Base-by-base conservation (phyloP, 1,284 basidiomycete genomes). In the Pseudozyma sp. region DNA sequence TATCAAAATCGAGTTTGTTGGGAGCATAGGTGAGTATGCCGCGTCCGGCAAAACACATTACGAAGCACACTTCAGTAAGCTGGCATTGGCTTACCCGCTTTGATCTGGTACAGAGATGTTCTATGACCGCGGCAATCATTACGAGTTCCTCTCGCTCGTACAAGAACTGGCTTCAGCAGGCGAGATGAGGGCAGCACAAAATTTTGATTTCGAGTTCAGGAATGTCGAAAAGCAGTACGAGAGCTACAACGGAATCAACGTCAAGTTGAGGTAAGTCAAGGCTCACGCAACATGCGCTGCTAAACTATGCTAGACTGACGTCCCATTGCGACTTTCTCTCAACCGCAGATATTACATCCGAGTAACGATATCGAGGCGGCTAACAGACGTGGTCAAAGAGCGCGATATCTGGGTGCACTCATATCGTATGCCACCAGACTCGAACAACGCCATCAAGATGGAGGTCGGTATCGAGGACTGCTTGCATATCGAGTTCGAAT, bases 191-290 rank as follows among this genome's bases (percentile, higher is more conserved):
- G 92, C 94, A 79, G 94, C 94, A 0, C 94, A 97, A 86, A 93
- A 94, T 16, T 96, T 92, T 80, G 94, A 97, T 59, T 99, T 99
- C 86, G 89, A 90, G 77, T 99, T 99, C 90, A 98, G 98, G 88
- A 98, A 97, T 81, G 93, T 99, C 52, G 97, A 99, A 89, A 98
- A 99, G 88, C 94, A 96, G 85, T 97, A 94, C 82, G 96, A 99
- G 87, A 94, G 92, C 81, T 98, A 98, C 85, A 92, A 95, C 77
- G 96, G 96, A 1, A 98, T 98, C 85, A 99, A 99, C 82, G 96
- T 99, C 72, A 97, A 97, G 87, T 89, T 99, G 74, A 87, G 82
- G 71, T 80, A 51, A 45, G 70, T 47, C 45, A 12, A 47, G 12
- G 19, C 19, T 7, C 19, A 47, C 11, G 39, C 12, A n/a, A 40